Base-by-base conservation (phyloP, 371 early-diverging fungal species). In the Rhizopus stolonifer region DNA sequence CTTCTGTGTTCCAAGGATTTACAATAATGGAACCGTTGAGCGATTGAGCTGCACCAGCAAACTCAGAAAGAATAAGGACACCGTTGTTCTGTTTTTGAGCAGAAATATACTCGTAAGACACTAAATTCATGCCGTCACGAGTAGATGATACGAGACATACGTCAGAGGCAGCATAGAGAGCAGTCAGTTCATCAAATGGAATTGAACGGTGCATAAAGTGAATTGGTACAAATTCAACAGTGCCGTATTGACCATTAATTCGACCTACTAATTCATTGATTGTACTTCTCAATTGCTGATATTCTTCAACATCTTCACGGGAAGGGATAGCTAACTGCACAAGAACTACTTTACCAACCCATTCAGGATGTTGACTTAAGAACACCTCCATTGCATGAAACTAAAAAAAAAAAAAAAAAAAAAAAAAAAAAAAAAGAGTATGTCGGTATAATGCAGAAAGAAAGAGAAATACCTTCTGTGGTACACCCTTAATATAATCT, bases 401-500 rank as follows among this genome's bases (percentile, higher is more conserved):
- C 74, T 98, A 15, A 11, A 38, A 1, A 6, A 38, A 18, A 38
- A n/a, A n/a, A n/a, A n/a, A n/a, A n/a, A n/a, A n/a, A n/a, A n/a
- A n/a, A n/a, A n/a, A n/a, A n/a, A n/a, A n/a, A n/a, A n/a, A n/a
- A n/a, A n/a, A n/a, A n/a, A n/a, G n/a, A n/a, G n/a, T n/a, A n/a
- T n/a, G n/a, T n/a, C n/a, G n/a, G n/a, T n/a, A n/a, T n/a, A n/a
- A n/a, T n/a, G n/a, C n/a, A n/a, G n/a, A n/a, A n/a, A n/a, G n/a
- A n/a, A n/a, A n/a, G n/a, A n/a, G n/a, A n/a, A n/a, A n/a, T 29
- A 38, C 38, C 31, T 96, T 73, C 65, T 99, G 98, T 11, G 99
- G 99, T 22, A 99, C 99, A 46, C 99, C 99, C 76, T 99, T 99
- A 76, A 99, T 99, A 67, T 99, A 99, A 73, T 99, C 99, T 45